Percentiles rank a stretch among this genome's conserved stretches.
Conservation (phyloP, 352 stramenopile species). For the Phytophthora quininea region DNA sequence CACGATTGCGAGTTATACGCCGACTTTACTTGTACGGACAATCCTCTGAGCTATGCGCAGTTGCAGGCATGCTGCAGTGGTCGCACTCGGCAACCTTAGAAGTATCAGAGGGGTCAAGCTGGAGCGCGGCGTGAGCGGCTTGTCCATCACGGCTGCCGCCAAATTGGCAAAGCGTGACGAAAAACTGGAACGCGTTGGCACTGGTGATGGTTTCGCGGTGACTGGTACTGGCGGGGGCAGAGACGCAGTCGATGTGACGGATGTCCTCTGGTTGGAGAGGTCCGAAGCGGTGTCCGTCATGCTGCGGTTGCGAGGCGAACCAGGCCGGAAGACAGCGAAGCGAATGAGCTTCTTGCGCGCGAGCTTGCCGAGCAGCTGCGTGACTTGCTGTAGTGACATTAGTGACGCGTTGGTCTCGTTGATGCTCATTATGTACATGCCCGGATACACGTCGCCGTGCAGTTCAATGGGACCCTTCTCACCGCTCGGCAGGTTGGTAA, state of each 20-base stretch:
- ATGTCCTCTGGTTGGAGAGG: constrained; percentile 47
- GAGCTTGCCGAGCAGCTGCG: constrained; percentile 73
- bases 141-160: constrained; percentile 57
- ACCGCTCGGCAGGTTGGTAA: constrained; percentile 66
- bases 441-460: constrained; percentile 66
- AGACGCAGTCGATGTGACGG: constrained; percentile 40
- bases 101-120: constrained; percentile 31
- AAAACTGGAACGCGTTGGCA: constrained; percentile 44
- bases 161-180: constrained; percentile 69
- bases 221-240: constrained; percentile 44
- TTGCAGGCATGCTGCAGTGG: constrained; percentile 52
- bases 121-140: constrained; percentile 37
- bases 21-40: constrained; percentile 58
- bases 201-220: constrained; percentile 35
- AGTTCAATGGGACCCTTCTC: constrained; percentile 68
- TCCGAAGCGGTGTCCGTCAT: constrained; percentile 52
- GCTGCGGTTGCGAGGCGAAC: constrained; percentile 49
- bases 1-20: constrained; percentile 28
- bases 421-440: constrained; percentile 90
- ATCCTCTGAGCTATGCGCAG: constrained; percentile 49
- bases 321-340: constrained; percentile 74
- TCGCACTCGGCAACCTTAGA: constrained; percentile 47
- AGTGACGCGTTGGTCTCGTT: constrained; percentile 85
- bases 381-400: constrained; percentile 80
- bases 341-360: constrained; percentile 82